phyloP scores from a whole-genome alignment of 495 filamentous ascomycete species.

The Bacidia rubella region DNA sequence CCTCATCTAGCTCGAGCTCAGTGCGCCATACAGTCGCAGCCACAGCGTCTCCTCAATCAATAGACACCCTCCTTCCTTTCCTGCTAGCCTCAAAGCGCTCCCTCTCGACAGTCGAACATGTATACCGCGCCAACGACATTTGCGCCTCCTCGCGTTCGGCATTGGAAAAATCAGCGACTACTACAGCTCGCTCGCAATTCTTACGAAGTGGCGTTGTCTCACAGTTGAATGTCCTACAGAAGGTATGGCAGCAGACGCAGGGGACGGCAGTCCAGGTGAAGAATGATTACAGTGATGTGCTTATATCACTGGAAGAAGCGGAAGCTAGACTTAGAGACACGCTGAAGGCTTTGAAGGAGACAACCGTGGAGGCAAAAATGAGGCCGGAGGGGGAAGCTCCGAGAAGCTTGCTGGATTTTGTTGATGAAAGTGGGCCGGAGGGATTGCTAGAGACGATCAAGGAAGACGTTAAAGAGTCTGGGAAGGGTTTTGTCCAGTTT shows the following conservation, averaged over 20 bases:
- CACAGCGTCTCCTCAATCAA: slow-evolving; percentile 19
- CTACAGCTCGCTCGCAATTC: slow-evolving; percentile 65
- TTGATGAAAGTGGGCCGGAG: slow-evolving; percentile 69
- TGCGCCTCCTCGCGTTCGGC: slow-evolving; percentile 60
- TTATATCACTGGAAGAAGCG: slow-evolving; percentile 60
- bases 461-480: slow-evolving; percentile 46
- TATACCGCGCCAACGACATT: slow-evolving; percentile 79
- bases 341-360: slow-evolving; percentile 53
- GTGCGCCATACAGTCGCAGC: not conserved
- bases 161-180: slow-evolving; percentile 66
- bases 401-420: slow-evolving; percentile 74
- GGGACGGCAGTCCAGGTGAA: slow-evolving; percentile 21
- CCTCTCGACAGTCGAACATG: slow-evolving; percentile 70
- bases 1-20: not conserved
- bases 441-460: slow-evolving; percentile 52
- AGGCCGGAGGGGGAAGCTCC: slow-evolving; percentile 51
- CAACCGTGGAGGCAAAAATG: slow-evolving; percentile 60
- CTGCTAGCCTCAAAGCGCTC: slow-evolving; percentile 84
- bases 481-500: slow-evolving; percentile 41
- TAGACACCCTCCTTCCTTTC: slow-evolving; percentile 66
- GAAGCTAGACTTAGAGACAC: slow-evolving; percentile 59
- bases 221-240: slow-evolving; percentile 55
- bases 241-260: slow-evolving; percentile 41
- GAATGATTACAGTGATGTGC: slow-evolving; percentile 48
- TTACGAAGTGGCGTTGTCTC: slow-evolving; percentile 57